Evolutionary conservation across 345 rosid species (phyloP), one percentile per base, ranked within the genome.

Genomic region (Murraya paniculata): DNA sequence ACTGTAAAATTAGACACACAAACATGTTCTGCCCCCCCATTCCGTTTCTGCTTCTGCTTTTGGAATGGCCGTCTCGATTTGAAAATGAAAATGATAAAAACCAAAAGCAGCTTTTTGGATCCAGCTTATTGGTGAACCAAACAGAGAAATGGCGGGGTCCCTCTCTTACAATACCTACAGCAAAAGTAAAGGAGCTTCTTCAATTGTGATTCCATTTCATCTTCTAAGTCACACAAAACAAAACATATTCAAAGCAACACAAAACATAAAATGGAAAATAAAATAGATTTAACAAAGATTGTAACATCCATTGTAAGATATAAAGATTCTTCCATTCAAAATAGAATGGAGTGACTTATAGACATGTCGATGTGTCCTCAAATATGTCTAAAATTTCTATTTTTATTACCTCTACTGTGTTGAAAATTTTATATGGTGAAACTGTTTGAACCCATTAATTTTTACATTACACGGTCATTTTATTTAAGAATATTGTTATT

Each of bases 301-400:
- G 7, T 33, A 33, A 62, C 2, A 8, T 27, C 9, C 50, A 9
- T 45, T 45, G 13, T 13, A 13, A 74, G 41, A 25, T 11, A 7
- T 28, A 74, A 74, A 41, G 69, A 74, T 60, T 74, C 66, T 21
- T 31, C 55, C 6, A 21, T 68, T 24, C 9, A 39, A 68, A 68
- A 11, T 25, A 66, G 4, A 59, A 59, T 18, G 50, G 4, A 41
- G 50, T 11, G 50, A 41, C 4, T 10, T 16, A 16, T 16, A 16
- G 22, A 50, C 56, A 5, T 0, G 18, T 13, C 18, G 0, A 13
- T 11, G 16, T 45, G 18, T 13, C 18, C 18, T 45, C 18, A 45
- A 13, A 13, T 45, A 3, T 45, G 50, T 45, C 50, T 3, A 45
- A 11, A 13, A 13, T 45, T 45, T 45, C 1, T 5, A 45, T 45